These are phyloP conservation scores for Cicer yamashitae DNA, from an alignment of 306 rosid species.

Conservation along the genomic window DNA sequence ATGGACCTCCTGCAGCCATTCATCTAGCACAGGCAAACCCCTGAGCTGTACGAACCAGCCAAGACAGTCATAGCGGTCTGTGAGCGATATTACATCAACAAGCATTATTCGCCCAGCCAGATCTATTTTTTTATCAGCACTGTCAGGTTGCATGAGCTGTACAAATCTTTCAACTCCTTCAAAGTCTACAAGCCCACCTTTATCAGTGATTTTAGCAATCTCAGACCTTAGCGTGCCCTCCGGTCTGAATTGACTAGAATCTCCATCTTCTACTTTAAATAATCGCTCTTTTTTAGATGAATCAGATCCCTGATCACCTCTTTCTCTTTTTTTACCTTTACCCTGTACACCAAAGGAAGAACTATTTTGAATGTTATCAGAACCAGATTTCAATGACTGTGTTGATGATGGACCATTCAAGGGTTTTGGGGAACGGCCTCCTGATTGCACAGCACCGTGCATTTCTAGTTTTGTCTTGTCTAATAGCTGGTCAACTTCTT, in stretches of 20 bases:
- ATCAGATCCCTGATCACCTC: slow-evolving; percentile 78
- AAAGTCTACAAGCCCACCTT: slow-evolving; percentile 78
- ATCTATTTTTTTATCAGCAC: slow-evolving; percentile 74
- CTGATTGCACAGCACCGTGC: slow-evolving; percentile 93
- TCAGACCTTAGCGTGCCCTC: slow-evolving; percentile 73
- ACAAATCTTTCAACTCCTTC: slow-evolving; percentile 78
- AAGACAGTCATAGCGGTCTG: slow-evolving; percentile 81
- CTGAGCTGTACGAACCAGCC: slow-evolving; percentile 68
- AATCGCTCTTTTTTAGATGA: slow-evolving; percentile 75
- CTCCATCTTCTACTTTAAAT: slow-evolving; percentile 73
- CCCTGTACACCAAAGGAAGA: slow-evolving; percentile 68
- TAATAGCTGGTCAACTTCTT: slow-evolving; percentile 86
- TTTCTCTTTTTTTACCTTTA: slow-evolving; percentile 87
- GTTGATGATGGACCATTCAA: slow-evolving; percentile 76
- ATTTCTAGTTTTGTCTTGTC: slow-evolving; percentile 82
- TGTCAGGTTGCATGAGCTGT: slow-evolving; percentile 80
- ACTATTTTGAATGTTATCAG: slow-evolving; percentile 77
- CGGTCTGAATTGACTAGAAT: slow-evolving; percentile 62
- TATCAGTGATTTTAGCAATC: slow-evolving; percentile 83
- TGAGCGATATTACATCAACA: slow-evolving; percentile 77
- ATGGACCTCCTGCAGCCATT: slow-evolving; percentile 94
- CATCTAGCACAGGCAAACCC: slow-evolving; percentile 83
- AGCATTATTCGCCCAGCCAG: slow-evolving; percentile 74
- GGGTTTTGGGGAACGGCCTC: slow-evolving; percentile 94
- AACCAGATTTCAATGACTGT: slow-evolving; percentile 72